These are phyloP conservation scores for Ceriops zippeliana DNA, from an alignment of 345 rosid genomes.

Conservation along the genomic window DNA sequence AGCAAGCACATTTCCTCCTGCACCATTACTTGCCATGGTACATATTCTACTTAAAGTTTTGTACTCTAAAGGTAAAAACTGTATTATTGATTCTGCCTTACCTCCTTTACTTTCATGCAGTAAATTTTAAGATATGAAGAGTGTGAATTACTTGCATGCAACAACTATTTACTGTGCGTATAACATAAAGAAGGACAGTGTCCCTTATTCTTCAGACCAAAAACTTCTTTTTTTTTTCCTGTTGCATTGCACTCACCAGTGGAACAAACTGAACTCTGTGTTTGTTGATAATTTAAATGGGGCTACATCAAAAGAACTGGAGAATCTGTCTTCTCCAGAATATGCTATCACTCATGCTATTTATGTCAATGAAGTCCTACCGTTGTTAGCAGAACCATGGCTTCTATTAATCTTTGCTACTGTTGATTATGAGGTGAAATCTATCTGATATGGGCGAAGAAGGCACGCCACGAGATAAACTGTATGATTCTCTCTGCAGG, in stretches of 20 bases:
- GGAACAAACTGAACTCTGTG: neutral
- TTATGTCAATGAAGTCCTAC: neutral
- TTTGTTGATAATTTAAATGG: neutral
- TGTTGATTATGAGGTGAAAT: no score
- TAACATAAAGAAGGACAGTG: no score
- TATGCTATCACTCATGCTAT: neutral
- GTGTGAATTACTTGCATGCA: no score
- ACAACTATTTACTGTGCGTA: no score
- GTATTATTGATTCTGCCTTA: no score
- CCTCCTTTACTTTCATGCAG: no score
- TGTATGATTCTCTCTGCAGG: slow-evolving; percentile 1
- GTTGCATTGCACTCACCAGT: neutral
- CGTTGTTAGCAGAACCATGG: neutral
- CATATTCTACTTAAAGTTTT: no score
- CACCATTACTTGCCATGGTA: no score
- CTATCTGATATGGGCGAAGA: neutral
- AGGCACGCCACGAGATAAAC: neutral
- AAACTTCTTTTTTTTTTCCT: neutral
- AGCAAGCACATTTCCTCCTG: no score
- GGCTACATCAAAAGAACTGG: neutral
- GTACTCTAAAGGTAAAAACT: no score
- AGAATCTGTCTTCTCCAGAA: neutral
- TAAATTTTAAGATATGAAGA: no score
- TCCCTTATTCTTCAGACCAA: neutral
- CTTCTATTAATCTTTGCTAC: no score